phyloP scores from a whole-genome alignment of 495 filamentous ascomycete species.

The Talaromyces adpressus region DNA sequence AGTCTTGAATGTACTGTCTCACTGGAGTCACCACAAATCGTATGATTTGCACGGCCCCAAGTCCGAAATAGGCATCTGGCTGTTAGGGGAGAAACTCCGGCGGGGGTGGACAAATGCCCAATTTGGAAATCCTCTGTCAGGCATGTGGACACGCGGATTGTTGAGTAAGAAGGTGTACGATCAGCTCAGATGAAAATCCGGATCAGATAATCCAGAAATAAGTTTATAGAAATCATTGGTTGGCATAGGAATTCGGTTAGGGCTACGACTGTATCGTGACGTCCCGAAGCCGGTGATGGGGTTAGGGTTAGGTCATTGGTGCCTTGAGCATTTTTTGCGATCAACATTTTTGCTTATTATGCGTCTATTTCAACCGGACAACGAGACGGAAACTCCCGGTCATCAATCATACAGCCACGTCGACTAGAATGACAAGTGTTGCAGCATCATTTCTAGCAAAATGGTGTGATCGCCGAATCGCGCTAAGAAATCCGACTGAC shows the following conservation, averaged over 20 bases:
- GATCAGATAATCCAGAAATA: background rate
- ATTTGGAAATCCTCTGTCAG: background rate
- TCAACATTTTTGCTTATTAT: background rate
- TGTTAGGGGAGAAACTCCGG: background rate
- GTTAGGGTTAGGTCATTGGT: background rate
- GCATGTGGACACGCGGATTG: background rate
- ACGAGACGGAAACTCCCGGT: background rate
- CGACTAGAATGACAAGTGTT: background rate
- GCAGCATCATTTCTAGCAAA: background rate
- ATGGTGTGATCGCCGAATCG: background rate
- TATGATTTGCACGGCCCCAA: background rate
- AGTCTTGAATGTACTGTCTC: background rate
- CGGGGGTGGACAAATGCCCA: background rate
- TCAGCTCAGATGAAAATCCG: background rate
- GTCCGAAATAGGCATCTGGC: background rate
- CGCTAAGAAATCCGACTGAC: background rate
- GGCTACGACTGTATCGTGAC: background rate
- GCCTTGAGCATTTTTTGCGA: background rate
- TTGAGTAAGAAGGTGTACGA: background rate
- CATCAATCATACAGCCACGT: background rate
- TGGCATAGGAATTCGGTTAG: background rate
- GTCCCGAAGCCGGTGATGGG: background rate
- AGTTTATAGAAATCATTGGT: background rate
- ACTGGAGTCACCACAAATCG: background rate
- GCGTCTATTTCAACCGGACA: background rate